Conservation (phyloP, 495 filamentous ascomycete species). For the Clavariopsis aquatica region DNA sequence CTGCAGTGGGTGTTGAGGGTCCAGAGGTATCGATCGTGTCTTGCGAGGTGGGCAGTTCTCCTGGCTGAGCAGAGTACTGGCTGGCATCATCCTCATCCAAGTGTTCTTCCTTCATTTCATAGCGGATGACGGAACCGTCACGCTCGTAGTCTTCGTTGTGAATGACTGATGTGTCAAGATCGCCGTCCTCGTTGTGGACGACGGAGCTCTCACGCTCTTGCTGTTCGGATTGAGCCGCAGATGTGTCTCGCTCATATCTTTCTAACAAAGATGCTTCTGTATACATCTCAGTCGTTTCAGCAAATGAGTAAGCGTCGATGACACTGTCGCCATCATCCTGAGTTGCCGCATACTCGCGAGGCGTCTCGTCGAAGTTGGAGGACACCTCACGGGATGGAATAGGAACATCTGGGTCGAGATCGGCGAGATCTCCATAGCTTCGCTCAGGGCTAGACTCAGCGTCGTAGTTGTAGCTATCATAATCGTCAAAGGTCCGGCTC, state of each 20-base stretch:
- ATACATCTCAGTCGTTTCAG: slow-evolving; percentile 70
- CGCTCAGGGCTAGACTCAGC: slow-evolving; percentile 53
- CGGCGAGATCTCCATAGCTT: slow-evolving; percentile 45
- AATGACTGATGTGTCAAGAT: slow-evolving; percentile 39
- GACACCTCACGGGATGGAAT: slow-evolving; percentile 70
- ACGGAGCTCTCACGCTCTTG: slow-evolving; percentile 45
- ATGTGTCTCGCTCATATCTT: slow-evolving; percentile 42
- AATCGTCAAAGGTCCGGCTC: slow-evolving; percentile 57
- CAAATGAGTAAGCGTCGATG: slow-evolving; percentile 68
- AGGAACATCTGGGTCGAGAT: slow-evolving; percentile 79
- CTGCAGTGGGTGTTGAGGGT: slow-evolving; percentile 39
- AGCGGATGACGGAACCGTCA: slow-evolving; percentile 45
- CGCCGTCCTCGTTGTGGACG: slow-evolving; percentile 41
- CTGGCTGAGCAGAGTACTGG: slow-evolving; percentile 43
- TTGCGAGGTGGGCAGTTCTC: slow-evolving; percentile 29
- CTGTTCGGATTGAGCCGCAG: neutral
- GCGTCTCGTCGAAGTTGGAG: slow-evolving; percentile 55
- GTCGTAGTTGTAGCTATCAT: slow-evolving; percentile 38
- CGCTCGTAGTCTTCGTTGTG: slow-evolving; percentile 37
- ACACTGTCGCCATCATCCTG: slow-evolving; percentile 57
- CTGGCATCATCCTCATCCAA: slow-evolving; percentile 44
- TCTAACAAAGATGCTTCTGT: slow-evolving; percentile 37
- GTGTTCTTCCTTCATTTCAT: slow-evolving; percentile 31
- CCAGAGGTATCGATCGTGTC: slow-evolving; percentile 37
- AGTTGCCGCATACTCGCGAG: slow-evolving; percentile 65